Evolutionary conservation across 352 stramenopile genomes (phyloP).

Genomic region (Phytophthora meadii): DNA sequence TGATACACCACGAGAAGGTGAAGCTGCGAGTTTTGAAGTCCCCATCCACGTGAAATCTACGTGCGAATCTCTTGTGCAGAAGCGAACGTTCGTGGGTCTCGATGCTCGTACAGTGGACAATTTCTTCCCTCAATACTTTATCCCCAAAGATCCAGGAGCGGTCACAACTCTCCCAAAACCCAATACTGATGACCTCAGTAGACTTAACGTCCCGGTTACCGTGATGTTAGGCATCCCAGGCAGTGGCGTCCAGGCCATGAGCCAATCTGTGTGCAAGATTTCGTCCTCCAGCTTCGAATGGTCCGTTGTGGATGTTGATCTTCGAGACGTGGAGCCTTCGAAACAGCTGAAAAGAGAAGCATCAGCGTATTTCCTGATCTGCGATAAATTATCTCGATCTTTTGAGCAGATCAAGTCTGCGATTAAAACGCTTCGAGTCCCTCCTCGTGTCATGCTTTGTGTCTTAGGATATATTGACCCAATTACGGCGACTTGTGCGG

Average conservation of each 20-base stretch:
- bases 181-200: conserved; percentile 31
- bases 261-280: conserved; percentile 54
- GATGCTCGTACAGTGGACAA: conserved; percentile 28
- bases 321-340: conserved; percentile 26
- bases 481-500: conserved; percentile 49
- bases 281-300: conserved; percentile 54
- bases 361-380: conserved; percentile 31
- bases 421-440: conserved; percentile 26
- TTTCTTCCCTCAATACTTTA: conserved; percentile 67
- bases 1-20: conserved; percentile 46
- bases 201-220: conserved; percentile 59
- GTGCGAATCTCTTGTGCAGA: conserved; percentile 34
- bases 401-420: conserved; percentile 27
- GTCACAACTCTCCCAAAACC: conserved; percentile 49
- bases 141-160: conserved; percentile 57
- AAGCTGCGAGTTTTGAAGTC: conserved; percentile 23
- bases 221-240: conserved; percentile 73
- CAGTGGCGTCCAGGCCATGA: conserved; percentile 50
- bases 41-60: conserved; percentile 22
- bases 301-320: conserved; percentile 47
- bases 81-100: conserved; percentile 22
- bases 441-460: conserved; percentile 58
- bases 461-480: conserved; percentile 67
- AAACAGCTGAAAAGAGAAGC: conserved; percentile 43
- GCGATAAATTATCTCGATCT: conserved; percentile 24